These are phyloP conservation scores for Cenchrus purpureus DNA, from an alignment of 176 grass and related monocot genomes.

Conservation along the genomic window DNA sequence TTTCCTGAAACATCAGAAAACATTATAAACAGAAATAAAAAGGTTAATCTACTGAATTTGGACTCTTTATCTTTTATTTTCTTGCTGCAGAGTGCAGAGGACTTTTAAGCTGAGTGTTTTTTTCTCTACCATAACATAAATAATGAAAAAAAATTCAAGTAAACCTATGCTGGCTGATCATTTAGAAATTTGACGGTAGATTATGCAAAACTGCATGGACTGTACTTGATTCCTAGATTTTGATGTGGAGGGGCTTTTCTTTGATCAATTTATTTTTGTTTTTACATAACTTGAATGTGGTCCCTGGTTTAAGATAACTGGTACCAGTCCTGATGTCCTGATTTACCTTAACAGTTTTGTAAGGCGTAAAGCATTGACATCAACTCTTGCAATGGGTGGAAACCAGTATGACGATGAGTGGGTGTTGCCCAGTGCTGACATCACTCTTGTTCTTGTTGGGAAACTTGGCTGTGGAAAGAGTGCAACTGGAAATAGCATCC, in stretches of 20 bases:
- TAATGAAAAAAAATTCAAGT: background rate
- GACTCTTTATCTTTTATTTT: no score
- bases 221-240: background rate
- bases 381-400: conserved; percentile 56
- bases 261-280: conserved; percentile 4
- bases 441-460: conserved; percentile 79
- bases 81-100: no score
- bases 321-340: background rate
- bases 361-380: background rate
- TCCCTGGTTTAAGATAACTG: background rate
- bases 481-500: conserved; percentile 88
- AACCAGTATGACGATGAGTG: conserved; percentile 72
- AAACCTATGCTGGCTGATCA: background rate
- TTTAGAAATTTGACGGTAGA: background rate
- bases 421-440: conserved; percentile 67
- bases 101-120: no score
- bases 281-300: background rate
- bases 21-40: no score
- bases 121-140: no score
- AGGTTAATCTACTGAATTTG: no score
- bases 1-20: no score
- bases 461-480: conserved; percentile 86
- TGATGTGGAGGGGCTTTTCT: background rate
- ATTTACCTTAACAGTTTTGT: conserved; percentile 37
- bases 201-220: background rate